Evolutionary conservation across 176 grass and related monocot genomes (phyloP).

Genomic region (Oryza officinalis): DNA sequence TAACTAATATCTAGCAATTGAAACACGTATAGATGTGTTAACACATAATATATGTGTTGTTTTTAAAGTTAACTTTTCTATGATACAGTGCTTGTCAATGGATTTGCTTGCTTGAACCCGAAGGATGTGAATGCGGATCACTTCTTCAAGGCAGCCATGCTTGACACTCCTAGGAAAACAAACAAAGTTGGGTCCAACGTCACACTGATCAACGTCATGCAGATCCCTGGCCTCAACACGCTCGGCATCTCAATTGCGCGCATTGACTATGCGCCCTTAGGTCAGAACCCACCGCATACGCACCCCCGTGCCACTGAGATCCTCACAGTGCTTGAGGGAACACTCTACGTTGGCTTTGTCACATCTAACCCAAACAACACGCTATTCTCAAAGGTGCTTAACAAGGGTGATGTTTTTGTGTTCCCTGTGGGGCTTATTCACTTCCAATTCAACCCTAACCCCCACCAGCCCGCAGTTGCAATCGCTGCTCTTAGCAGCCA

Average conservation of each 20-base stretch:
- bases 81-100: not conserved
- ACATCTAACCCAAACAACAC: constrained; percentile 17
- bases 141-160: not conserved
- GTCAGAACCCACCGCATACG: constrained; percentile 20
- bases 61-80: too few relatives aligned
- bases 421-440: constrained; percentile 11
- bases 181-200: not conserved
- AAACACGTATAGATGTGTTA: not conserved
- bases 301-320: constrained; percentile 37
- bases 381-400: constrained; percentile 29
- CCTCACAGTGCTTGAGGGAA: constrained; percentile 19
- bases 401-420: constrained; percentile 32
- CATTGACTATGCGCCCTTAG: not conserved
- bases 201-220: not conserved
- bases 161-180: not conserved
- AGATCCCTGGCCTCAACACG: not conserved
- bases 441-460: constrained; percentile 29
- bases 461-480: not conserved
- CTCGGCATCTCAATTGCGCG: not conserved
- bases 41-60: not conserved
- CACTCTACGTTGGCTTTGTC: constrained; percentile 29
- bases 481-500: constrained; percentile 20
- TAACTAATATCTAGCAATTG: too few relatives aligned
- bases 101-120: not conserved
- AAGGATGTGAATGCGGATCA: not conserved